phyloP scores from a whole-genome alignment of 371 early-diverging fungal genomes.

The Lichtheimia corymbifera region DNA sequence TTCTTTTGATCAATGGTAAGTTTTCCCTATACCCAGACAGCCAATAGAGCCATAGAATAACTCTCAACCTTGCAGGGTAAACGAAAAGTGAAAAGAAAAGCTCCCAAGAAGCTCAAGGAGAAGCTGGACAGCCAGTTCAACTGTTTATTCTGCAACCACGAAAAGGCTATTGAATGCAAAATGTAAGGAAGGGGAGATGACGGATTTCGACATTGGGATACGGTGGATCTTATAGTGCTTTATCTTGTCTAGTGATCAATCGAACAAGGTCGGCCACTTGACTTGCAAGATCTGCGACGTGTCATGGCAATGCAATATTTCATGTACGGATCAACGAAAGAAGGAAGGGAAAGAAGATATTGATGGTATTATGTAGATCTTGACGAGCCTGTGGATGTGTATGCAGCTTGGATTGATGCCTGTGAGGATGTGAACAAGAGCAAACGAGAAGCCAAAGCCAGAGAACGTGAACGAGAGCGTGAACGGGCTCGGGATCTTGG shows the following conservation, averaged over 20 bases:
- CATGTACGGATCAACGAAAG: constrained; percentile 45
- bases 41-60: too few species aligned
- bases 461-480: constrained; percentile 20
- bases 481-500: constrained; percentile 9
- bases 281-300: constrained; percentile 79
- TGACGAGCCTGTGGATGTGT: constrained; percentile 82
- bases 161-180: constrained; percentile 76
- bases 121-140: constrained; percentile 81
- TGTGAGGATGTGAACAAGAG: constrained; percentile 68
- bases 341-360: neutral
- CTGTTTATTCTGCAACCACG: constrained; percentile 93
- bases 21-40: too few species aligned
- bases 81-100: constrained; percentile 82
- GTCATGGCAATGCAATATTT: constrained; percentile 65
- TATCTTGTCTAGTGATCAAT: constrained; percentile 36
- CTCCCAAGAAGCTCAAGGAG: constrained; percentile 66
- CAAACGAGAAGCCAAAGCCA: constrained; percentile 24
- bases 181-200: constrained; percentile 51
- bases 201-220: neutral
- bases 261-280: constrained; percentile 64
- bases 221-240: neutral
- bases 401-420: constrained; percentile 86
- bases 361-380: constrained; percentile 43
- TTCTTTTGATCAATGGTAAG: too few species aligned
- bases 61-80: constrained; percentile 65